phyloP scores from a whole-genome alignment of 768 basidiomycete genomes.

The Termitomyces bulborhizus region DNA sequence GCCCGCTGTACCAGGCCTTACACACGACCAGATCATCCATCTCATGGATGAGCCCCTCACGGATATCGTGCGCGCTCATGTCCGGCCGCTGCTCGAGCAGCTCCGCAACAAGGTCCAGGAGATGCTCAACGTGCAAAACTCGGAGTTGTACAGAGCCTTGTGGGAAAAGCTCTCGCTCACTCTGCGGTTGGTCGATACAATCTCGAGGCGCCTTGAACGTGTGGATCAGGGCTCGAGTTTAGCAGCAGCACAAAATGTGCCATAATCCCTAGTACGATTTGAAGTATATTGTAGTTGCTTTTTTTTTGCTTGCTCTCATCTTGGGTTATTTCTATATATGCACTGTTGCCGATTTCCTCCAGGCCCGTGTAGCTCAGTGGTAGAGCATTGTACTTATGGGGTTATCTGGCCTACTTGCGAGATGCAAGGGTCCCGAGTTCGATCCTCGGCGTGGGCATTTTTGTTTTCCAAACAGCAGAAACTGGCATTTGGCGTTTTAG shows the following conservation, averaged over 20 bases:
- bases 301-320: too few species aligned
- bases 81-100: slow-evolving; percentile 19
- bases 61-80: slow-evolving; percentile 16
- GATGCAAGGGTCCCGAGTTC: slow-evolving; percentile 56
- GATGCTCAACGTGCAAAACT: slow-evolving; percentile 16
- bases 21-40: slow-evolving; percentile 18
- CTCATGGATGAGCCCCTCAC: slow-evolving; percentile 19
- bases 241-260: background rate
- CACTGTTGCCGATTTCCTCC: too few species aligned
- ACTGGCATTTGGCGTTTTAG: too few species aligned
- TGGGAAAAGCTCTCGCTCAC: slow-evolving; percentile 19
- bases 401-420: slow-evolving; percentile 27
- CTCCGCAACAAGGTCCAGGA: slow-evolving; percentile 17
- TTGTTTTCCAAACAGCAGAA: background rate
- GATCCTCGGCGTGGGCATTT: slow-evolving; percentile 46
- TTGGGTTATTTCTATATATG: too few species aligned
- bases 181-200: slow-evolving; percentile 13
- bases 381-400: slow-evolving; percentile 59
- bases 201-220: slow-evolving; percentile 11
- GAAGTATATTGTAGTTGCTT: too few species aligned
- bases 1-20: slow-evolving; percentile 12
- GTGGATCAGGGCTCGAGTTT: background rate
- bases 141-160: slow-evolving; percentile 20
- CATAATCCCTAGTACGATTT: too few species aligned
- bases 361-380: slow-evolving; percentile 52